Evolutionary conservation across 352 stramenopile genomes (phyloP).

Genomic region (Pythium dissimile): DNA sequence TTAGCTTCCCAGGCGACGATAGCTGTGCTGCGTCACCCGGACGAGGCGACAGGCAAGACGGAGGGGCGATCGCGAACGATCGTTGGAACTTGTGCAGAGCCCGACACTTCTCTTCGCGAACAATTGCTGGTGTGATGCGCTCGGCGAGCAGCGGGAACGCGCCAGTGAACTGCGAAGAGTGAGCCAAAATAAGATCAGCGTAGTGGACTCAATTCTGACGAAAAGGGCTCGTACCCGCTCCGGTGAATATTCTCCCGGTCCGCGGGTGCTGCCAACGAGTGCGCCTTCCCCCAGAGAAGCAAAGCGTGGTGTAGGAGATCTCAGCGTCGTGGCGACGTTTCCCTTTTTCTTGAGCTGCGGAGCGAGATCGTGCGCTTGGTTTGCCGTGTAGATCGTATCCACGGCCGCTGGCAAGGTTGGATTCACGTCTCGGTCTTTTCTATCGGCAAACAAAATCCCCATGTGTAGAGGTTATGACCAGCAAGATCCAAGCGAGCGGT

Average conservation of each 20-base stretch:
- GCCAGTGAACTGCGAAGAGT: conserved; percentile 47
- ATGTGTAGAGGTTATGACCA: neutral
- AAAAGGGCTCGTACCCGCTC: conserved; percentile 30
- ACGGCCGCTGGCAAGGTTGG: conserved; percentile 37
- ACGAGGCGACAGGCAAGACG: neutral
- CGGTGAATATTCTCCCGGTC: conserved; percentile 40
- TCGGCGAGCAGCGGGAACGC: conserved; percentile 45
- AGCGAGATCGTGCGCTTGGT: conserved; percentile 34
- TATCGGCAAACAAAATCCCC: conserved; percentile 5
- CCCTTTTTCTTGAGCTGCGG: conserved; percentile 28
- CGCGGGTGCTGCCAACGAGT: conserved; percentile 8
- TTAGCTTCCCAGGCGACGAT: neutral
- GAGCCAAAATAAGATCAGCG: too few species aligned
- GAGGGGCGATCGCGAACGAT: conserved; percentile 18
- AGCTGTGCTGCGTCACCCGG: neutral
- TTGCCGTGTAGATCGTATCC: conserved; percentile 41
- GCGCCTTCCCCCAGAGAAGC: neutral
- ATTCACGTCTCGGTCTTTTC: conserved; percentile 49
- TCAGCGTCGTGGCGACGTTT: conserved; percentile 33
- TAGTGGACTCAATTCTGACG: neutral
- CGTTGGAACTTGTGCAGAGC: conserved; percentile 15
- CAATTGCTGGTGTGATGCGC: conserved; percentile 11
- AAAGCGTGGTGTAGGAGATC: conserved; percentile 52
- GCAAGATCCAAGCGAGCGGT: neutral
- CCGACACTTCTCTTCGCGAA: conserved; percentile 10